Conservation (phyloP, 352 stramenopile species). For the Blastocystis sp. region DNA sequence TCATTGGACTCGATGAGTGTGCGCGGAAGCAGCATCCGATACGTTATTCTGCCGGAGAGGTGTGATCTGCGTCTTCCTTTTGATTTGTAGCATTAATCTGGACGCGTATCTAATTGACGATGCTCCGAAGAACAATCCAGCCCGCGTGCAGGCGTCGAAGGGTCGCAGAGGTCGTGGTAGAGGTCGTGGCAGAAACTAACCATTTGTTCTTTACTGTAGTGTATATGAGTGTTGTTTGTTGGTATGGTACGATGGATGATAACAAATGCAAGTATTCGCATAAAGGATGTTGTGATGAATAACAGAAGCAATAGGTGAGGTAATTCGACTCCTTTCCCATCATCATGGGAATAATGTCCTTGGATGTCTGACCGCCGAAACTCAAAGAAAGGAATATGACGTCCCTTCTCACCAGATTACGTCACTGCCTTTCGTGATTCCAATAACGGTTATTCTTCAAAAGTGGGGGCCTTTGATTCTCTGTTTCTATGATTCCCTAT, state of each 20-base stretch:
- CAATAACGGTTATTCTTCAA: constrained; percentile 8
- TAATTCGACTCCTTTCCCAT: no score
- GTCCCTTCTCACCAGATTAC: neutral
- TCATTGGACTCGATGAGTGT: constrained; percentile 90
- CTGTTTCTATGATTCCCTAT: neutral
- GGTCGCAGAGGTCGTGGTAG: constrained; percentile 70
- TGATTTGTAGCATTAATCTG: constrained; percentile 81
- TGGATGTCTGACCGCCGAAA: no score
- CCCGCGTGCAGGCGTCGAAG: constrained; percentile 65
- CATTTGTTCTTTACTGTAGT: neutral
- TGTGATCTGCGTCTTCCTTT: neutral
- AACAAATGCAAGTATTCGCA: no score
- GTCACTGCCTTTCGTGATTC: no score
- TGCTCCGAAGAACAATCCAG: constrained; percentile 83
- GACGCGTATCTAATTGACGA: constrained; percentile 96
- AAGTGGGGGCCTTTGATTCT: neutral
- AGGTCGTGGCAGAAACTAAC: constrained; percentile 17
- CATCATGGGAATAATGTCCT: no score
- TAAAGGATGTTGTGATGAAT: no score
- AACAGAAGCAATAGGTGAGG: no score
- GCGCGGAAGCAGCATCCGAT: constrained; percentile 92
- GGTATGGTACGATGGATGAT: neutral
- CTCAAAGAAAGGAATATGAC: neutral
- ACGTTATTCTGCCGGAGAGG: constrained; percentile 78
- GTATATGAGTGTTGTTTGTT: constrained; percentile 42